Percentiles rank a stretch among this genome's conserved stretches.
phyloP scores from a whole-genome alignment of 306 rosid species.

The Casuarina cunninghamiana region DNA sequence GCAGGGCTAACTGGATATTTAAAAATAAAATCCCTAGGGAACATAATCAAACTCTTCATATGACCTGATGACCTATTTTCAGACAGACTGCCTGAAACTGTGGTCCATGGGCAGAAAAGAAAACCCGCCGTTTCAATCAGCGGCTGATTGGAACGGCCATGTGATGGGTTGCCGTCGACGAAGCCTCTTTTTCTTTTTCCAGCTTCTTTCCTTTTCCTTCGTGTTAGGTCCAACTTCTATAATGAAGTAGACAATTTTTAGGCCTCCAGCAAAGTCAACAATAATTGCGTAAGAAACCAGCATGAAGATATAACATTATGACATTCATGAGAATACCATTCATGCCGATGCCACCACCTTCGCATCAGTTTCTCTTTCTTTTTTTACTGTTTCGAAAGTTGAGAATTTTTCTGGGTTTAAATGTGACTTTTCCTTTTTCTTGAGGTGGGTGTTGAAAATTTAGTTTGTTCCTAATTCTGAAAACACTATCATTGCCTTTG shows the following conservation, averaged over 20 bases:
- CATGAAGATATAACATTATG: neutral
- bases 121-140: neutral
- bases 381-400: too few species aligned
- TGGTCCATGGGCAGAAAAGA: neutral
- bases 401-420: too few species aligned
- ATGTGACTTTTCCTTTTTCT: neutral
- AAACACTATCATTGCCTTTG: neutral
- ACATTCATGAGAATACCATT: neutral
- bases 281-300: conserved; percentile 12
- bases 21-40: neutral
- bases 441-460: neutral
- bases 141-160: neutral
- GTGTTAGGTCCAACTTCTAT: neutral
- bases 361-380: neutral
- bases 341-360: neutral
- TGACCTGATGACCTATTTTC: neutral
- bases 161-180: neutral
- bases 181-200: neutral
- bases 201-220: neutral
- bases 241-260: conserved; percentile 8
- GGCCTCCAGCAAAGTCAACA: conserved; percentile 14
- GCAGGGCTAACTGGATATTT: too few species aligned
- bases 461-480: neutral
- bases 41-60: neutral
- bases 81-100: neutral